Conservation (phyloP, 106 monocot species). For the Dendrobium catenatum region DNA sequence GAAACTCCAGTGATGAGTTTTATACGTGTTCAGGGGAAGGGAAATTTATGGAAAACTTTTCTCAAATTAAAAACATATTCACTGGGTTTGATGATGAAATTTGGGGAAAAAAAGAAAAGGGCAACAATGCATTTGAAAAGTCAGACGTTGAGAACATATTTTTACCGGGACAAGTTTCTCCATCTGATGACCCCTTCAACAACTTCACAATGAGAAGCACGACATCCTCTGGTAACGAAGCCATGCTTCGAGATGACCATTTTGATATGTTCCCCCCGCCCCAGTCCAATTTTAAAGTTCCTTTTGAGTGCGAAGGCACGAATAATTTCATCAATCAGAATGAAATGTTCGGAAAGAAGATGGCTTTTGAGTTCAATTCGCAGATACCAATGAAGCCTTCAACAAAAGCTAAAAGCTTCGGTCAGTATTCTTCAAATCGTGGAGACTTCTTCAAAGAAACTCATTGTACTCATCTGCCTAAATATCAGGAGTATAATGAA, state of each 20-base stretch:
- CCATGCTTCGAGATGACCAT: slow-evolving; percentile 21
- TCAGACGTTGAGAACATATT: slow-evolving; percentile 11
- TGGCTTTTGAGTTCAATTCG: slow-evolving; percentile 7
- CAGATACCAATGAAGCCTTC: slow-evolving; percentile 11
- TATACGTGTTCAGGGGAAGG: slow-evolving; percentile 11
- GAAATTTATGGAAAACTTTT: slow-evolving; percentile 9
- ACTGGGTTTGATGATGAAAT: slow-evolving; percentile 8
- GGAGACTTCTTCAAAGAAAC: slow-evolving; percentile 7
- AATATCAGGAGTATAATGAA: slow-evolving; percentile 10
- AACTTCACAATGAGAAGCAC: slow-evolving; percentile 5
- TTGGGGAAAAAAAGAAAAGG: slow-evolving; percentile 5
- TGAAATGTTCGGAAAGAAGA: slow-evolving; percentile 9
- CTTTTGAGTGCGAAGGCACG: slow-evolving; percentile 1
- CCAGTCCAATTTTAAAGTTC: slow-evolving; percentile 6
- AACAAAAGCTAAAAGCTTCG: slow-evolving; percentile 6
- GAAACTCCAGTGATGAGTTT: slow-evolving; percentile 6
- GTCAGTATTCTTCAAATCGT: slow-evolving; percentile 15
- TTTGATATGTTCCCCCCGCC: slow-evolving; percentile 18
- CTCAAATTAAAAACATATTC: slow-evolving; percentile 6
- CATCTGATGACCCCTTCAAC: slow-evolving; percentile 6
- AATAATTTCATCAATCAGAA: slow-evolving; percentile 9
- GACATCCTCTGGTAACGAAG: slow-evolving; percentile 6
- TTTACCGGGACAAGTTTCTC: slow-evolving; percentile 14
- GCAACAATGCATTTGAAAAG: background rate
- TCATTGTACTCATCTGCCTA: slow-evolving; percentile 9